Percentiles rank a stretch among this genome's conserved stretches.
Conservation (phyloP, 2,329 filamentous ascomycete species). For the Neofusicoccum laricinum region DNA sequence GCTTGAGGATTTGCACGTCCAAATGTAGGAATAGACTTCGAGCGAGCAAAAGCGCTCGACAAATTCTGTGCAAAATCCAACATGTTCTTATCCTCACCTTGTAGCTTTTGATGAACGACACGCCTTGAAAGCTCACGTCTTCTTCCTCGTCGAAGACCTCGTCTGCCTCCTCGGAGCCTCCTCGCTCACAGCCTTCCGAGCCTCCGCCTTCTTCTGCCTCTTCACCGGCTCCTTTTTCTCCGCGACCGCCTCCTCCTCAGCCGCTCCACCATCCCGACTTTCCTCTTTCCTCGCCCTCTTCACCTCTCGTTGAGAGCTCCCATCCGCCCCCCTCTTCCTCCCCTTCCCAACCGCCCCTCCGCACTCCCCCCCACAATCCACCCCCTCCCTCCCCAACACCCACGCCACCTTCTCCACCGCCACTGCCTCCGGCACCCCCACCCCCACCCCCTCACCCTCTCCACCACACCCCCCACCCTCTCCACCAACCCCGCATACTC, state of each 20-base stretch:
- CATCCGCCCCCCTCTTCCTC: background rate
- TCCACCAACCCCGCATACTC: slow-evolving; percentile 63
- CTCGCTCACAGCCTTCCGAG: slow-evolving; percentile 19
- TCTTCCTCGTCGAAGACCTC: background rate
- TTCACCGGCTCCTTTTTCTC: background rate
- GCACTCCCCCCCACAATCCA: slow-evolving; percentile 22
- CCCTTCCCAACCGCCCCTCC: background rate
- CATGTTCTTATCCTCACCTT: too few relatives aligned
- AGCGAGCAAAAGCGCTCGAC: too few relatives aligned
- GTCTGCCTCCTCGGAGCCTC: slow-evolving; percentile 26
- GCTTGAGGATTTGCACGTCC: too few relatives aligned
- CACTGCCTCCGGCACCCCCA: slow-evolving; percentile 56
- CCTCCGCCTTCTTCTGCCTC: slow-evolving; percentile 22
- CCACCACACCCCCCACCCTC: slow-evolving; percentile 44
- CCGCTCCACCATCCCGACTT: too few relatives aligned
- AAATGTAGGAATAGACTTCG: too few relatives aligned
- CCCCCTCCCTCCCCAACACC: slow-evolving; percentile 55
- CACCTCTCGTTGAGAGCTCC: background rate
- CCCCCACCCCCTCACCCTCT: slow-evolving; percentile 69
- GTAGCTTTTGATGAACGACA: too few relatives aligned
- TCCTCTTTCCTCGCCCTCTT: background rate
- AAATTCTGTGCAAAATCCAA: too few relatives aligned
- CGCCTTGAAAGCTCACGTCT: background rate
- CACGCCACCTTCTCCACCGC: slow-evolving; percentile 71
- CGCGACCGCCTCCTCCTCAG: background rate